Percentiles rank a stretch among this genome's conserved stretches.
phyloP scores from a whole-genome alignment of 441 rosid species.

The Aleurites moluccanus region DNA sequence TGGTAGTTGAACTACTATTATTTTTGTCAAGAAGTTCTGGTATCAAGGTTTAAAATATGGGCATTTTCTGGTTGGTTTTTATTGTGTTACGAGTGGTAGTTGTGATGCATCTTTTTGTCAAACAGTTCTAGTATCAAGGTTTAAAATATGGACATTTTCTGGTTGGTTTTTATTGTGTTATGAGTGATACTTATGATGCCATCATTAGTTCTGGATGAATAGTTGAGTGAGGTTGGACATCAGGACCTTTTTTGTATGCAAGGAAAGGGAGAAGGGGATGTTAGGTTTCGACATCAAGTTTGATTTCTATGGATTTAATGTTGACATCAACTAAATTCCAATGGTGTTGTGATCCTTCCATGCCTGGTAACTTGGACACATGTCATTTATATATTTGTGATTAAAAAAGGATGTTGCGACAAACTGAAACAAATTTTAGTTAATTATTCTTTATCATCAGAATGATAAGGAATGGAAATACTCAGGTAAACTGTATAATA shows the following conservation, averaged over 20 bases:
- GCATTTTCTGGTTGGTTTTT: neutral
- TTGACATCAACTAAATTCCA: neutral
- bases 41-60: too few species aligned
- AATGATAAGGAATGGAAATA: neutral
- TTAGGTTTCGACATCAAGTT: neutral
- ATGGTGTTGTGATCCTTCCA: neutral
- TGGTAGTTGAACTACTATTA: too few species aligned
- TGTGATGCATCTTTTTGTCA: neutral
- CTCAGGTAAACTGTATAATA: neutral
- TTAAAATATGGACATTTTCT: too few species aligned
- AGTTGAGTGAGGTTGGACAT: neutral
- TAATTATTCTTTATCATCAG: neutral
- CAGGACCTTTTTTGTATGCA: neutral
- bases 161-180: neutral
- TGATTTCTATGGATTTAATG: neutral
- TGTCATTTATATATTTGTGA: neutral
- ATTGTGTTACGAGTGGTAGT: neutral
- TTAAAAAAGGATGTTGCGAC: neutral
- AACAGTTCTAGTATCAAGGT: neutral
- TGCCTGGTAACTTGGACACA: neutral
- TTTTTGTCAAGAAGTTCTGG: too few species aligned
- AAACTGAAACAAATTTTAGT: neutral
- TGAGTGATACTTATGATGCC: neutral
- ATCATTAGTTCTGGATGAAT: neutral
- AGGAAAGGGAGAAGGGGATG: neutral